Conservation (phyloP, 2,329 filamentous ascomycete genomes). For the Lachnellula cervina region DNA sequence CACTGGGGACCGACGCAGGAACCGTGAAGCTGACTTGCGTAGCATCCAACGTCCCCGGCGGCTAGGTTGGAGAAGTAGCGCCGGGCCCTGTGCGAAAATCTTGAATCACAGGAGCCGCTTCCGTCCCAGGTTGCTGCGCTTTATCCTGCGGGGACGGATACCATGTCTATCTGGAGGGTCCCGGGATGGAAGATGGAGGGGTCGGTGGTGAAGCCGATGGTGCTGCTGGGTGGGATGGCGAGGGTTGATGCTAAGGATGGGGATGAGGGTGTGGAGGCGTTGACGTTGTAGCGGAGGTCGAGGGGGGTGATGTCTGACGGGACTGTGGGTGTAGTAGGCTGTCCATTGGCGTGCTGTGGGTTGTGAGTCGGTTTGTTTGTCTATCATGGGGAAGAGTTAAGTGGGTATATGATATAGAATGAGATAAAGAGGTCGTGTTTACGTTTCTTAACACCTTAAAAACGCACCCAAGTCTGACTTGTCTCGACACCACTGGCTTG, state of each 20-base stretch:
- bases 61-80: neutral
- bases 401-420: neutral
- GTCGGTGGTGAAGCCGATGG: slow-evolving; percentile 9
- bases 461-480: neutral
- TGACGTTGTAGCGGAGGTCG: slow-evolving; percentile 35
- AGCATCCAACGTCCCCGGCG: neutral
- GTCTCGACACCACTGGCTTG: neutral
- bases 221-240: slow-evolving; percentile 13
- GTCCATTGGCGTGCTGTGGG: slow-evolving; percentile 13
- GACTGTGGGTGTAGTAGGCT: slow-evolving; percentile 12
- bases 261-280: slow-evolving; percentile 20
- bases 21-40: slow-evolving; percentile 1
- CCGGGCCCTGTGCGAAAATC: slow-evolving; percentile 10
- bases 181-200: slow-evolving; percentile 18
- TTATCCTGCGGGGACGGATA: slow-evolving; percentile 6
- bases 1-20: slow-evolving; percentile 27
- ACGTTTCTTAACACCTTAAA: neutral
- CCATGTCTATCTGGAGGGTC: slow-evolving; percentile 14
- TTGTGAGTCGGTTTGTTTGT: neutral
- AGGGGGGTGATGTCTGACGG: slow-evolving; percentile 29
- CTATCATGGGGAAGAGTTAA: neutral
- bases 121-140: slow-evolving; percentile 11
- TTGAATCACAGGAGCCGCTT: slow-evolving; percentile 18
- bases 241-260: neutral
- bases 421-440: neutral